Evolutionary conservation across 108 stramenopile species (phyloP), one percentile per base, ranked within the genome.

Genomic region (Skeletonema potamos): DNA sequence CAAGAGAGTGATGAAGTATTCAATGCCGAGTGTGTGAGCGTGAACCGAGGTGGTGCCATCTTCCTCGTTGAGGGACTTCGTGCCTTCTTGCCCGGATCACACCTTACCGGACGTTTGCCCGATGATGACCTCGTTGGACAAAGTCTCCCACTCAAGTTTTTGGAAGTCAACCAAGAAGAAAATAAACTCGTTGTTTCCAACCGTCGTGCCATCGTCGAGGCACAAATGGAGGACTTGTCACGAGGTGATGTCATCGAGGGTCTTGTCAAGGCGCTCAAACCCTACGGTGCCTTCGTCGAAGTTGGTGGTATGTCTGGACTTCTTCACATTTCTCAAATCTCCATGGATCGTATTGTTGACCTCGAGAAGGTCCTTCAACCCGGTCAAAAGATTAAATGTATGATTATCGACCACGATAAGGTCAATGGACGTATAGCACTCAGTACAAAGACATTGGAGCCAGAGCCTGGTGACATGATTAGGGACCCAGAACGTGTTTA

Each of bases 331-430:
- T 96, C 95, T 13, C 97, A 99, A 84, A 97, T 99, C 72, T 93
- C 93, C n/a, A 94, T 95, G 82, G 97, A 99, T 72, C 89, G 97
- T 36, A 96, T 99, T 68, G 90, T 95, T 17, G 93, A 96, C 75
- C 84, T 99, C 26, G 94, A 93, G 62, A 76, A 87, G 74, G 92
- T 98, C 20, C 68, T 98, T 30, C 86, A 88, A 61, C 90, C 93
- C 7, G 97, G 97, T 51, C 91, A 93, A 85, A 77, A 84, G 70
- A 73, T 98, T 68, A 98, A 97, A 82, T 96, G 95, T 82, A 99
- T 99, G 98, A 96, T 99, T 70, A 95, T 99, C 61, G 96, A 97
- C 80, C 95, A 97, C 70, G 96, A 98, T 71, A 97, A 97, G 86
- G 94, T 87, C 62, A 93, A 94, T 68, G 97, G 97, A 73, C 78